Percentiles rank a stretch among this genome's conserved stretches.
Conservation (phyloP, 2,329 filamentous ascomycete species). For the Aspergillus pseudoglaucus region DNA sequence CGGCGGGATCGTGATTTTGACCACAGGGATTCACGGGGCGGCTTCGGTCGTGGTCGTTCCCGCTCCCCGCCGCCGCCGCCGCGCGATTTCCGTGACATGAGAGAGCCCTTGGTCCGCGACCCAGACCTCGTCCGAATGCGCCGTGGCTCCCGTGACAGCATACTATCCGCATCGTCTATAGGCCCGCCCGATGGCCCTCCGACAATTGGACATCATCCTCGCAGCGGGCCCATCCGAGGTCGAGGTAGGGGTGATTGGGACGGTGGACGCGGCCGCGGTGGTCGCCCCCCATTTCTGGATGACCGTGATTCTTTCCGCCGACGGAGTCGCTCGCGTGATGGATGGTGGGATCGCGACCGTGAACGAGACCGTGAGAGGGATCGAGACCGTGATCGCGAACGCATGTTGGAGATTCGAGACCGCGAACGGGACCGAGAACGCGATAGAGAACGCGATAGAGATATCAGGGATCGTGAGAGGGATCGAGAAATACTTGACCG, state of each 20-base stretch:
- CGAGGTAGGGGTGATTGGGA: constrained; percentile 40
- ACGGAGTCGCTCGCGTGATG: constrained; percentile 40
- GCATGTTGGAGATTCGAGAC: constrained; percentile 29
- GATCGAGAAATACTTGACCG: constrained; percentile 20
- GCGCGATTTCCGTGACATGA: constrained; percentile 35
- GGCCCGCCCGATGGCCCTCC: constrained; percentile 31
- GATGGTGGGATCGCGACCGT: constrained; percentile 37
- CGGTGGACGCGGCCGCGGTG: constrained; percentile 34
- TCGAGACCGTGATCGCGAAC: constrained; percentile 31
- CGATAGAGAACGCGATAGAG: constrained; percentile 24
- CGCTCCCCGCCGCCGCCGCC: constrained; percentile 32
- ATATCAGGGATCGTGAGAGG: constrained; percentile 14
- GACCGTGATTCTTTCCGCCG: constrained; percentile 39
- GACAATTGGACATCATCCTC: constrained; percentile 26
- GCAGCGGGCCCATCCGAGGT: constrained; percentile 35
- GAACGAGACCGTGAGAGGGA: constrained; percentile 28
- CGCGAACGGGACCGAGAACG: constrained; percentile 33
- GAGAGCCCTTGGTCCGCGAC: constrained; percentile 32
- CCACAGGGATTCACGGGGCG: constrained; percentile 35
- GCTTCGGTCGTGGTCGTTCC: constrained; percentile 42
- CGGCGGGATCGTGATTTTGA: constrained; percentile 45
- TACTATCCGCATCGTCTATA: constrained; percentile 31
- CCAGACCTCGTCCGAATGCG: constrained; percentile 35
- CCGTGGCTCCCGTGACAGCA: constrained; percentile 39
- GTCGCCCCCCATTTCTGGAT: constrained; percentile 33